phyloP scores from a whole-genome alignment of 2,329 filamentous ascomycete species.

The Penicillium sp. region DNA sequence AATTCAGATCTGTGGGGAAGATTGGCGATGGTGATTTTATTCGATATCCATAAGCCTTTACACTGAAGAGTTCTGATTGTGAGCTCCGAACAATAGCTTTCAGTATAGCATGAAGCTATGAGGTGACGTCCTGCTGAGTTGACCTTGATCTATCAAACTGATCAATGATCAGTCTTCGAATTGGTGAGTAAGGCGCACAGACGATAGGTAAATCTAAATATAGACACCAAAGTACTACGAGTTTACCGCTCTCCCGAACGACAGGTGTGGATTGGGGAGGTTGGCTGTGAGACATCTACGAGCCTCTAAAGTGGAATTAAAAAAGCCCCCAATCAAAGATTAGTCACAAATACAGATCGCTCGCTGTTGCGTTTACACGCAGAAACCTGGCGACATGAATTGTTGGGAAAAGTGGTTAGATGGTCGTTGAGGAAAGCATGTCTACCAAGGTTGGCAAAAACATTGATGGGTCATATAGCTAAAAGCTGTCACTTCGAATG shows the following conservation, averaged over 20 bases:
- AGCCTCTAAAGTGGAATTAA: background rate
- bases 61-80: too few relatives aligned
- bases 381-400: background rate
- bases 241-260: background rate
- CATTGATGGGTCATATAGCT: background rate
- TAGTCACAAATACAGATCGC: background rate
- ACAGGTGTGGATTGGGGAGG: background rate
- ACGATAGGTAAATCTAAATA: background rate
- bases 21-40: background rate
- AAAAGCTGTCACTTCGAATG: rapidly evolving
- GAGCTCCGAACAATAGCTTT: background rate
- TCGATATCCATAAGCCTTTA: background rate
- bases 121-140: background rate
- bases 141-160: background rate
- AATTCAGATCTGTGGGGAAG: background rate
- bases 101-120: background rate
- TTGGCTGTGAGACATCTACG: background rate
- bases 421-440: background rate
- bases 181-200: background rate
- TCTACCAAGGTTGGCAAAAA: background rate
- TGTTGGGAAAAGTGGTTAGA: background rate
- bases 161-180: background rate
- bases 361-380: background rate
- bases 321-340: background rate
- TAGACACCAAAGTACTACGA: background rate